Conservation (phyloP, 306 rosid genomes). For the Vigna reflexopilosa region DNA sequence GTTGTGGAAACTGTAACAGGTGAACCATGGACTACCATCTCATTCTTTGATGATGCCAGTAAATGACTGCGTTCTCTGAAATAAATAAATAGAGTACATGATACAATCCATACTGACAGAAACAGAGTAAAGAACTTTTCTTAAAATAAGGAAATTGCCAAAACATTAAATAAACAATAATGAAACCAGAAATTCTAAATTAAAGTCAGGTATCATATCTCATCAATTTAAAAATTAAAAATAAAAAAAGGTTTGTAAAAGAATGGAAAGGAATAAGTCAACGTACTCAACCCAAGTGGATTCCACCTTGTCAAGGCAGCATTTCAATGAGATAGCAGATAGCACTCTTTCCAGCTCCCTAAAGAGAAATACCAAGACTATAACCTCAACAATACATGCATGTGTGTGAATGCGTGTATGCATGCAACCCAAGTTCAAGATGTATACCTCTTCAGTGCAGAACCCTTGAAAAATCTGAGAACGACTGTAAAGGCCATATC, state of each 20-base stretch:
- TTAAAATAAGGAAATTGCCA: not conserved
- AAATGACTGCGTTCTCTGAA: constrained; percentile 64
- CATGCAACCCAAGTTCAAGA: constrained; percentile 18
- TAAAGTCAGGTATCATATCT: constrained; percentile 16
- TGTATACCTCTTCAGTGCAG: constrained; percentile 75
- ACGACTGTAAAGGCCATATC: constrained; percentile 82
- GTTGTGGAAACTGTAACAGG: constrained; percentile 57
- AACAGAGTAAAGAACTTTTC: constrained; percentile 6
- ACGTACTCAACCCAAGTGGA: constrained; percentile 68
- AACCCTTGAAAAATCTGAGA: constrained; percentile 85
- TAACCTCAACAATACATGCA: constrained; percentile 22
- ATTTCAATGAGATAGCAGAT: constrained; percentile 72
- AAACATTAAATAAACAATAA: constrained; percentile 35
- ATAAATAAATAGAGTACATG: constrained; percentile 53
- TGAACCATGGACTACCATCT: constrained; percentile 65
- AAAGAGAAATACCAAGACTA: constrained; percentile 44
- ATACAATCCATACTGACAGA: constrained; percentile 17
- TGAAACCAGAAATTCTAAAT: constrained; percentile 17
- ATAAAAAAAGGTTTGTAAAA: constrained; percentile 14
- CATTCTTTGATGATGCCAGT: constrained; percentile 68
- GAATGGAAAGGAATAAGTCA: constrained; percentile 33
- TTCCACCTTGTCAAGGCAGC: constrained; percentile 72
- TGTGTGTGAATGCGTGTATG: not conserved
- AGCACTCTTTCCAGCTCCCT: constrained; percentile 90
- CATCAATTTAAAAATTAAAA: constrained; percentile 23